Base-by-base conservation (phyloP, 2,329 filamentous ascomycete species). In the Tothia fuscella region DNA sequence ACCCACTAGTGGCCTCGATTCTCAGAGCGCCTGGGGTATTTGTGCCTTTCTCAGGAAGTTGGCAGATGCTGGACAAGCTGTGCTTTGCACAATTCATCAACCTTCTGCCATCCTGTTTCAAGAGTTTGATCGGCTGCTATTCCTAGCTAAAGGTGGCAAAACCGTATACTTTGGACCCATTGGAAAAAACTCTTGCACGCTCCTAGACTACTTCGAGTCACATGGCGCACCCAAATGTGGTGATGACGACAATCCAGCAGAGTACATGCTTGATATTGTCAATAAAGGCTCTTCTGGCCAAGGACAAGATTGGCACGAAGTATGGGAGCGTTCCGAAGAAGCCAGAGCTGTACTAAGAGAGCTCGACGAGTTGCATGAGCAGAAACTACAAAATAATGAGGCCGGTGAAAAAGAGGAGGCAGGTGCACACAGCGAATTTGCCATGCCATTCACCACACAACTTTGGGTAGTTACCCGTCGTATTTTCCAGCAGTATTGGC, bases 301-400 rank as follows among this genome's bases (percentile, higher is more conserved):
- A 41, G 71, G 78, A 56, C 71, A 72, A 33, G 82, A 91, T 61
- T 91, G 84, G 84, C 78, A 74, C 10, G 81, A 88, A 47, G 73
- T 88, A 45, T 93, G 84, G 84, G 67, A 55, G 20, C 46, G 50
- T 21, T 58, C 54, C 43, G 22, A 50, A 14, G 51, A 60, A 44
- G 48, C 22, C 46, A 38, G 42, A 44, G n/a, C 46, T 39, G 53
- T 67, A 25, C 60, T 65, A 46, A 48, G 56, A n/a, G 53, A 59
- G 21, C 6, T 45, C 22, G 32, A 34, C 6, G 22, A 40, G 17
- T 29, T 40, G 3, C 37, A 40, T 14, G 28, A 29, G 12, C 25
- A 40, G 14, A 40, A 31, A 26, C 9, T 17, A n/a, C 14, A 17
- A 4, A 28, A 40, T 10, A 29, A 14, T 9, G 6, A 26, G 10